Conservation (phyloP, 352 stramenopile species). For the Globisporangium radiosum region DNA sequence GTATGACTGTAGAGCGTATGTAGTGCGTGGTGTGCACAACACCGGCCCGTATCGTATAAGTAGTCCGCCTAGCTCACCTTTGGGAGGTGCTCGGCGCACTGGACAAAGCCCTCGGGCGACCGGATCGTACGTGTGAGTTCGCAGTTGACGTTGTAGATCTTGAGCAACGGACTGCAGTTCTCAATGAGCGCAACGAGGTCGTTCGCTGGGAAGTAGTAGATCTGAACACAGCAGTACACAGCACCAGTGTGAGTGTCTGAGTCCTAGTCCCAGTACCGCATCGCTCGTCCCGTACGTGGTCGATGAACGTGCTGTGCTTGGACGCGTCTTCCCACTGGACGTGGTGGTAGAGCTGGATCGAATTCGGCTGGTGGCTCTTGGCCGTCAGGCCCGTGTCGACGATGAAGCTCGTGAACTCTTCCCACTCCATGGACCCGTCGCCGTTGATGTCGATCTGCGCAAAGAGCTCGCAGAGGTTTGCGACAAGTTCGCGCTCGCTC, state of each 20-base stretch:
- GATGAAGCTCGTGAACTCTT: slow-evolving; percentile 90
- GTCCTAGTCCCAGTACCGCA: no score
- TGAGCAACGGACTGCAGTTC: slow-evolving; percentile 64
- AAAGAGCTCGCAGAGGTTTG: slow-evolving; percentile 86
- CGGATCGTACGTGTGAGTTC: slow-evolving; percentile 57
- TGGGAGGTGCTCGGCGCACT: slow-evolving; percentile 69
- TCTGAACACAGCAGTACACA: slow-evolving; percentile 10
- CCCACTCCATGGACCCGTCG: slow-evolving; percentile 89
- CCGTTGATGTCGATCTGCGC: slow-evolving; percentile 90
- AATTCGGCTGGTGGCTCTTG: slow-evolving; percentile 82
- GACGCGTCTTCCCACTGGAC: slow-evolving; percentile 73
- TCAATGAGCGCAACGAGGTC: slow-evolving; percentile 70
- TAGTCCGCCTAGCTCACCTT: slow-evolving; percentile 19
- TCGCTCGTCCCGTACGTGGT: slow-evolving; percentile 27
- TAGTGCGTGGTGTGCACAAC: no score
- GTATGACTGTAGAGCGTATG: no score
- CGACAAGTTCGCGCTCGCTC: slow-evolving; percentile 69
- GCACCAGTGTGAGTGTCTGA: no score
- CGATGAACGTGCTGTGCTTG: slow-evolving; percentile 83
- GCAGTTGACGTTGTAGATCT: slow-evolving; percentile 80
- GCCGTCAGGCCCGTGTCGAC: slow-evolving; percentile 81
- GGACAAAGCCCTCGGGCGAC: slow-evolving; percentile 65
- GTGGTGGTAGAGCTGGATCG: slow-evolving; percentile 82
- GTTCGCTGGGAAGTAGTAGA: slow-evolving; percentile 78
- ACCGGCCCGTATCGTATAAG: no score